Evolutionary conservation across 768 basidiomycete genomes (phyloP), one percentile per base, ranked within the genome.

Genomic region (Bullera alba): DNA sequence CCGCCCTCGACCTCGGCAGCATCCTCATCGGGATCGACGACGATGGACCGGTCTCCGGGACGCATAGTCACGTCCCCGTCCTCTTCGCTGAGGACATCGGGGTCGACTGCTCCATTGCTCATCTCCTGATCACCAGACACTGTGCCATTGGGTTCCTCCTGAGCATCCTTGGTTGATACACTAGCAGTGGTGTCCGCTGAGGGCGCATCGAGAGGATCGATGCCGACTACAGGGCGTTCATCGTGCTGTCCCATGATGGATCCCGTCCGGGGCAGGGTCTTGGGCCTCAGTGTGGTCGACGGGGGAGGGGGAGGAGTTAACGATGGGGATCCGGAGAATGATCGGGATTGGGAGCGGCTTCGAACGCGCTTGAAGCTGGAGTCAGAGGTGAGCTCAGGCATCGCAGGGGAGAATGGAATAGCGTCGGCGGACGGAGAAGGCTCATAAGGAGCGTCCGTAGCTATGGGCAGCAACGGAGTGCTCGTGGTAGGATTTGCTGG

Each of bases 61-160:
- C 38, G 32, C 48, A 43, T 42, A 17, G 55, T 47, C 28, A 48
- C 46, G 27, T 38, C 45, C 27, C 38, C 51, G 19, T 37, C 51
- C 7, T 25, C 51, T 30, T 52, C 46, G 10, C 27, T 51, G 12
- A 6, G 25, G 16, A 44, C 51, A 6, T 51, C 49, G 10, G 26
- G 26, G 10, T 35, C 46, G 15, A 41, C 38, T 5, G 22, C 51
- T n/a, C 12, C 38, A 12, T 42, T 22, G 12, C 26, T 28, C 42
- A 7, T 21, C 6, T 43, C 23, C 25, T 26, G 14, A 21, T 43
- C 22, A 6, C 12, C 23, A 7, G 10, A 12, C 17, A 10, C 21
- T 5, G 49, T 29, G 17, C 30, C 39, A 17, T 35, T 21, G 7
- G n/a, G 17, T 8, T 22, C 53, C 16, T 23, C 29, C 26, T n/a